Percentiles rank a stretch among this genome's conserved stretches.
Evolutionary conservation across 805 yeast genomes (phyloP).

Genomic region (Zygotorulaspora danielsina): DNA sequence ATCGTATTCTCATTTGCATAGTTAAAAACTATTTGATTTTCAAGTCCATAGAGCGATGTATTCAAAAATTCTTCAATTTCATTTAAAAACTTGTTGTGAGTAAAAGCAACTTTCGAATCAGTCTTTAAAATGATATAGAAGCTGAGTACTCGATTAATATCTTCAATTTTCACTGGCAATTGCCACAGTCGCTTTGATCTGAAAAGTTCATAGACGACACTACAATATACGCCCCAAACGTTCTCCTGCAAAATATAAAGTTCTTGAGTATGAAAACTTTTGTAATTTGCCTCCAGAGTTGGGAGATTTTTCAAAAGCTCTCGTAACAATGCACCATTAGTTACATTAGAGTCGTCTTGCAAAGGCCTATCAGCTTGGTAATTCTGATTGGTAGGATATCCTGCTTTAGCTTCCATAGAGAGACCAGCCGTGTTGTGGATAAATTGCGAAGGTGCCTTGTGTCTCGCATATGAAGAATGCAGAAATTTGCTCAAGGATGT

Average conservation of each 20-base stretch:
- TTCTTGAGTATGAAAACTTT: constrained; percentile 29
- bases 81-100: constrained; percentile 23
- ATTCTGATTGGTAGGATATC: constrained; percentile 21
- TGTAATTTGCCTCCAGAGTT: constrained; percentile 32
- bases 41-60: constrained; percentile 38
- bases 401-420: constrained; percentile 29
- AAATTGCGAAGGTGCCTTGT: constrained; percentile 32
- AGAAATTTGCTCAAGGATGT: constrained; percentile 31
- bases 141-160: constrained; percentile 24
- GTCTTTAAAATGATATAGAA: constrained; percentile 30
- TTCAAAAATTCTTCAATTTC: constrained; percentile 34
- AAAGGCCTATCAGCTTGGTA: constrained; percentile 20
- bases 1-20: constrained; percentile 34
- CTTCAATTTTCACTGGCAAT: constrained; percentile 32
- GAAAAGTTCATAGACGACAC: constrained; percentile 28
- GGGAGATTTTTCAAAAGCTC: constrained; percentile 32
- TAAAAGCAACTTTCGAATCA: constrained; percentile 26
- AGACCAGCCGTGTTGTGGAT: constrained; percentile 27
- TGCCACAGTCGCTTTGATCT: constrained; percentile 33
- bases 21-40: constrained; percentile 36
- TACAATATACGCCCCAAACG: constrained; percentile 34
- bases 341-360: constrained; percentile 15
- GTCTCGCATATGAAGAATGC: constrained; percentile 32
- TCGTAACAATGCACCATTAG: constrained; percentile 26
- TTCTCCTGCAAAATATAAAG: constrained; percentile 29